A percentile compares a stretch with the other conserved stretches of the same genome.
These are phyloP conservation scores for Omphalotus guepiniiformis DNA, from an alignment of 768 basidiomycete genomes.

Conservation along the genomic window DNA sequence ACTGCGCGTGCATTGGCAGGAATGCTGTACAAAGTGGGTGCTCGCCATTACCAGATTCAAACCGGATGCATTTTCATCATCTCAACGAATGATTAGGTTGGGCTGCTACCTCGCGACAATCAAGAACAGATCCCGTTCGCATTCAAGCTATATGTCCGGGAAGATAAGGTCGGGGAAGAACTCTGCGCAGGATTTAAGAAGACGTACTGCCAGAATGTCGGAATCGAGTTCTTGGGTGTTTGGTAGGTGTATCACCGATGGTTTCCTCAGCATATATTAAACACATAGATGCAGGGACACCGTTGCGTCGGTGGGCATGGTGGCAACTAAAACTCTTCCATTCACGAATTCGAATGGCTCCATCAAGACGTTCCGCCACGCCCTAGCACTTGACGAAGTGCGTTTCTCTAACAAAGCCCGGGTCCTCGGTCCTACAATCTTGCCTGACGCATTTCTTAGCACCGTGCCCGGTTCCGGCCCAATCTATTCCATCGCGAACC, in stretches of 20 bases:
- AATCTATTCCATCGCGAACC: conserved; percentile 53
- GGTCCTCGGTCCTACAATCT: too few relatives aligned
- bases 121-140: conserved; percentile 68
- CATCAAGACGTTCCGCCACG: conserved; percentile 74
- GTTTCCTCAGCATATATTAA: background rate
- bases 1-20: conserved; percentile 72
- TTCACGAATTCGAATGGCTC: conserved; percentile 60
- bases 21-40: conserved; percentile 59
- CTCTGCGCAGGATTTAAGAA: conserved; percentile 66
- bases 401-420: too few relatives aligned
- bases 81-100: conserved; percentile 53
- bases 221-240: conserved; percentile 76
- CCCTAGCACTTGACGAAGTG: conserved; percentile 75
- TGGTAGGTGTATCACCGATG: conserved; percentile 42
- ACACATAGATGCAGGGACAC: conserved; percentile 59
- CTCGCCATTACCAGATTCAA: background rate
- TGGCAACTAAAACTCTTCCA: conserved; percentile 58
- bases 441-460: conserved; percentile 38
- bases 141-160: conserved; percentile 63
- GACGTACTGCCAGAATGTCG: conserved; percentile 63
- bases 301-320: conserved; percentile 67
- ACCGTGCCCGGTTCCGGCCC: conserved; percentile 60
- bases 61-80: too few relatives aligned
- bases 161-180: conserved; percentile 37
- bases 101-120: conserved; percentile 66